Conservation (phyloP, 2,329 filamentous ascomycete species). For the Calonectria pseudoturangicola region DNA sequence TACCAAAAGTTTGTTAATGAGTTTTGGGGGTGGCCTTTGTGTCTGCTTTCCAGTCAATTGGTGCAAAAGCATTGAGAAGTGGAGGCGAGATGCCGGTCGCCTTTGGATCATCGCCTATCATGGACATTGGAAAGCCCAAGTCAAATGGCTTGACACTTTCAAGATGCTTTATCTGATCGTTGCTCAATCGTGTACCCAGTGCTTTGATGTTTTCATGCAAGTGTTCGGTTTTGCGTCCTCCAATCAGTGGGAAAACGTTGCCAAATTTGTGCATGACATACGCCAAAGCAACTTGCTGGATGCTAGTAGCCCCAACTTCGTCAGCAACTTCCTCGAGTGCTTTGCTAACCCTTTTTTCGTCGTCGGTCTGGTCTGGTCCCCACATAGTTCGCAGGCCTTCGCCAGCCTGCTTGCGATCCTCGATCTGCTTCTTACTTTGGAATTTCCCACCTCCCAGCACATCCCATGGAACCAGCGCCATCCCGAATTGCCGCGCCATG, state of each 20-base stretch:
- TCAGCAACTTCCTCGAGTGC: conserved; percentile 74
- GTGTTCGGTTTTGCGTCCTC: conserved; percentile 71
- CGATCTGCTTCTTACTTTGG: conserved; percentile 52
- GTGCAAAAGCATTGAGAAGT: no score
- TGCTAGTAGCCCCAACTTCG: conserved; percentile 70
- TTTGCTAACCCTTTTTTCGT: conserved; percentile 70
- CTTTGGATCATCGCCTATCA: conserved; percentile 13
- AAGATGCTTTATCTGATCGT: conserved; percentile 72
- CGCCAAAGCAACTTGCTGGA: conserved; percentile 75
- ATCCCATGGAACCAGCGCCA: conserved; percentile 71
- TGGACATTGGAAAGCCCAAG: conserved; percentile 65
- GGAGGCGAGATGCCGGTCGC: neutral
- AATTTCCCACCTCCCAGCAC: conserved; percentile 65
- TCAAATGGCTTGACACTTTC: conserved; percentile 73
- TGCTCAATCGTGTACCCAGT: conserved; percentile 67
- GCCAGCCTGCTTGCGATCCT: conserved; percentile 34
- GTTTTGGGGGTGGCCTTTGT: no score
- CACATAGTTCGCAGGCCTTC: neutral
- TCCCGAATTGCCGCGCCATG: conserved; percentile 50
- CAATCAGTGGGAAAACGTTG: conserved; percentile 72
- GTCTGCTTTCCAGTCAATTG: no score
- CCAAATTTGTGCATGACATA: conserved; percentile 71
- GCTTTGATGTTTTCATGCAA: conserved; percentile 74
- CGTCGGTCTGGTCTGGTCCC: conserved; percentile 62
- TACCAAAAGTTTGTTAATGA: no score